phyloP scores from a whole-genome alignment of 1,139 yeast species.

The Saccharomycopsis phalli region DNA sequence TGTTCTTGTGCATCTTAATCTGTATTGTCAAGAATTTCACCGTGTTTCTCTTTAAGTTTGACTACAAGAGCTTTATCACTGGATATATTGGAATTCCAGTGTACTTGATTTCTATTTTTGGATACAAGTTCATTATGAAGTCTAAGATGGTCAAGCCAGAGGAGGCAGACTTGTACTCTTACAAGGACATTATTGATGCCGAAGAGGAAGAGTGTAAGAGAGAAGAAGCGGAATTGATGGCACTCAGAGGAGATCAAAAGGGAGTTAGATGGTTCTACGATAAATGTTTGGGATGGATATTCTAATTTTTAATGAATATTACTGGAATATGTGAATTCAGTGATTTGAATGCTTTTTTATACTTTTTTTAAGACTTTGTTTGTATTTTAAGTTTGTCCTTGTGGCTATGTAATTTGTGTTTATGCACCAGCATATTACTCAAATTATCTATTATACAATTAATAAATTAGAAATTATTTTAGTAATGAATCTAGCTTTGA shows the following conservation, averaged over 20 bases:
- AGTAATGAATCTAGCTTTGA: no score
- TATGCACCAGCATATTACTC: no score
- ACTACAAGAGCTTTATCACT: constrained; percentile 57
- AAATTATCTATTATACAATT: no score
- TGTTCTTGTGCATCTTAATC: constrained; percentile 46
- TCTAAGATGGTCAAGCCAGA: constrained; percentile 43
- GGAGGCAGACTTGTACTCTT: constrained; percentile 58
- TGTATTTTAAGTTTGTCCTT: no score
- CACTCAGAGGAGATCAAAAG: constrained; percentile 25
- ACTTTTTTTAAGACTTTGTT: no score
- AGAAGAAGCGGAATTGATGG: constrained; percentile 33
- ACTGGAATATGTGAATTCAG: no score
- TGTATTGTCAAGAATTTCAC: constrained; percentile 68
- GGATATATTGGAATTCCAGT: constrained; percentile 75
- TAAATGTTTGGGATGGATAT: constrained; percentile 45
- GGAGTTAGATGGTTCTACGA: constrained; percentile 45
- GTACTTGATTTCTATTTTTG: constrained; percentile 44
- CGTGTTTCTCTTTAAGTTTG: constrained; percentile 50
- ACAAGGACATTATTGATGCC: constrained; percentile 56
- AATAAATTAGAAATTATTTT: no score
- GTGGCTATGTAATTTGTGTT: no score
- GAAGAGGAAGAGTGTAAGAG: constrained; percentile 49
- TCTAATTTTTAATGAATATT: no score
- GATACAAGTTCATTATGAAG: constrained; percentile 49
- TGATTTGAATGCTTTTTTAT: no score